A percentile compares a stretch with the other conserved stretches of the same genome.
phyloP scores from a whole-genome alignment of 352 stramenopile species.

The Globisporangium perplexum region DNA sequence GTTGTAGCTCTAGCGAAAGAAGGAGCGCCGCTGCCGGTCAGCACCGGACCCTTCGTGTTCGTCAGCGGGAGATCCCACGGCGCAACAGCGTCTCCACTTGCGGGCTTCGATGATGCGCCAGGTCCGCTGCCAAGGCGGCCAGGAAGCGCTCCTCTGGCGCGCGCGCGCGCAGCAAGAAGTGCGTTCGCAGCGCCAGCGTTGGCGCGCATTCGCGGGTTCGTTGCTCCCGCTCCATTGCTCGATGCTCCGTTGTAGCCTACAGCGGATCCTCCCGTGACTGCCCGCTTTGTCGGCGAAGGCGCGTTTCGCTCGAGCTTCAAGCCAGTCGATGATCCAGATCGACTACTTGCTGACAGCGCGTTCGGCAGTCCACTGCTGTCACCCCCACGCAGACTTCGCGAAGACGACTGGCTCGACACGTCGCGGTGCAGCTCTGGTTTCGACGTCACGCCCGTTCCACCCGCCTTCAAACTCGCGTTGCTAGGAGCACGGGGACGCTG shows the following conservation, averaged over 20 bases:
- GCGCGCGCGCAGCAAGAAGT: constrained; percentile 61
- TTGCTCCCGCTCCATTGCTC: constrained; percentile 10
- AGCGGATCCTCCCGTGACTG: constrained; percentile 12
- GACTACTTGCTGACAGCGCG: constrained; percentile 5
- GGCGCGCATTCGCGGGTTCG: constrained; percentile 28
- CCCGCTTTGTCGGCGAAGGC: constrained; percentile 50
- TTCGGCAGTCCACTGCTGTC: constrained; percentile 2
- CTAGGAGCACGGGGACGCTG: constrained; percentile 21
- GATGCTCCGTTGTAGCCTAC: constrained; percentile 20
- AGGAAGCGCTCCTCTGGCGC: constrained; percentile 51
- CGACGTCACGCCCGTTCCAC: constrained; percentile 18
- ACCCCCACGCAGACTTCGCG: constrained; percentile 26
- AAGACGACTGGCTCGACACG: constrained; percentile 37
- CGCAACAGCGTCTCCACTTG: constrained; percentile 38
- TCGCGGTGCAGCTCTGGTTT: constrained; percentile 42
- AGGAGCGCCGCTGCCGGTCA: constrained; percentile 11
- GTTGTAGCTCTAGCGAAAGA: background rate
- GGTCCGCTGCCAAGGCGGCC: constrained; percentile 45
- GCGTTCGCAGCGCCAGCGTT: constrained; percentile 58
- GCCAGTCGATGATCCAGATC: constrained; percentile 9
- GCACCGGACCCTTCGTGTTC: constrained; percentile 22
- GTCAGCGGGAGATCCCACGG: constrained; percentile 73
- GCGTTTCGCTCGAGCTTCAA: constrained; percentile 26
- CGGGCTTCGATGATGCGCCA: constrained; percentile 22
- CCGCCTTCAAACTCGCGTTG: constrained; percentile 24